These are phyloP conservation scores for Pseudogymnoascus sp. DNA, from an alignment of 2,329 filamentous ascomycete genomes.

Conservation along the genomic window DNA sequence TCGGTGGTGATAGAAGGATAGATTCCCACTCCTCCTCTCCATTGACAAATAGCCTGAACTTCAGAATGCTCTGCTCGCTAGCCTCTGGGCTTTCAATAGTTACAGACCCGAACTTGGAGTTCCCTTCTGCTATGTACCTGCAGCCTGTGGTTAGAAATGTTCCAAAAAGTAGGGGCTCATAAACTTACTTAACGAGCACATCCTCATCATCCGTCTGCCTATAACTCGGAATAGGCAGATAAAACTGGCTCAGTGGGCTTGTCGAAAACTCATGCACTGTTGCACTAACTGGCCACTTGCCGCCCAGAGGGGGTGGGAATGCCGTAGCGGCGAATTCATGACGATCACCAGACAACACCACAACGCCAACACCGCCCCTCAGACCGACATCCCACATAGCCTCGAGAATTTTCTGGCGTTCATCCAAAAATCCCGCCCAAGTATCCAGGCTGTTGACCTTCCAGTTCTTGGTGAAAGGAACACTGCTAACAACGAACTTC, in stretches of 20 bases:
- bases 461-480: conserved; percentile 98
- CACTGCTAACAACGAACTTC: conserved; percentile 86
- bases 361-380: conserved; percentile 61
- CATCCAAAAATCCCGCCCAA: conserved; percentile 83
- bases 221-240: conserved; percentile 77
- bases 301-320: conserved; percentile 53
- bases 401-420: conserved; percentile 72
- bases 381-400: conserved; percentile 86
- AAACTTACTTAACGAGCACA: conserved; percentile 68
- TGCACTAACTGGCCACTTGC: conserved; percentile 53
- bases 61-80: conserved; percentile 62
- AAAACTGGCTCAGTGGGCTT: conserved; percentile 89
- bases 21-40: conserved; percentile 71
- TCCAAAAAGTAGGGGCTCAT: neutral
- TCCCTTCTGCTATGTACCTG: conserved; percentile 73
- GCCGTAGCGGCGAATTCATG: conserved; percentile 93
- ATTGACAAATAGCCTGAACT: conserved; percentile 76
- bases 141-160: neutral
- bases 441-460: conserved; percentile 79
- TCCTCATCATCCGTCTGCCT: conserved; percentile 73
- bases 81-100: conserved; percentile 63
- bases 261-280: conserved; percentile 86
- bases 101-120: conserved; percentile 79
- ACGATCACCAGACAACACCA: conserved; percentile 84
- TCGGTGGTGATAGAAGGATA: conserved; percentile 41